Evolutionary conservation across 352 stramenopile genomes (phyloP).

Genomic region (Aphanomyces cochlioides): DNA sequence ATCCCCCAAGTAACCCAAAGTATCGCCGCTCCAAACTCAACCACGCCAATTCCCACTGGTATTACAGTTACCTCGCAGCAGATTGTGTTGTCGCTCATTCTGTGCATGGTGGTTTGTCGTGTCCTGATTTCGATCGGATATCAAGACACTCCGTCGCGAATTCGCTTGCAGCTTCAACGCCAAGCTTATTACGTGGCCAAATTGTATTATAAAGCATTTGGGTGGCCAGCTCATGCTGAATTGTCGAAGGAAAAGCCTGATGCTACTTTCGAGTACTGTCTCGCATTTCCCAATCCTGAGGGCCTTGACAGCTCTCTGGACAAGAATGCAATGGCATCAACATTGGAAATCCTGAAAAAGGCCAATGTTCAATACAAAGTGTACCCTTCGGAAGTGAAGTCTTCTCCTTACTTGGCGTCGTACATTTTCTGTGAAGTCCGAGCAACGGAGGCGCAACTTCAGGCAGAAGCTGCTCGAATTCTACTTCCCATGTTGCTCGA

Average conservation of each 20-base stretch:
- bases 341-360: constrained; percentile 11
- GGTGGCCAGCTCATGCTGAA: constrained; percentile 21
- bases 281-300: constrained; percentile 29
- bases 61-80: background rate
- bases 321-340: background rate
- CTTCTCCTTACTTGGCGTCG: constrained; percentile 27
- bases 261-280: constrained; percentile 14
- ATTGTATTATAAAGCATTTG: constrained; percentile 31
- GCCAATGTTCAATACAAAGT: constrained; percentile 23
- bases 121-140: constrained; percentile 23
- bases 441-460: constrained; percentile 64
- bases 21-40: background rate
- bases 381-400: constrained; percentile 24
- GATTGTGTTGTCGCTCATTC: constrained; percentile 20
- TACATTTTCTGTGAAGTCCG: constrained; percentile 80
- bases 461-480: constrained; percentile 57
- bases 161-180: constrained; percentile 25
- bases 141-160: constrained; percentile 27
- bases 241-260: background rate
- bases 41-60: background rate
- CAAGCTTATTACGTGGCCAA: constrained; percentile 30
- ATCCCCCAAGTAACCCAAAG: background rate
- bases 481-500: constrained; percentile 76
- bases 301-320: background rate
- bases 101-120: constrained; percentile 16